Evolutionary conservation across 495 filamentous ascomycete species (phyloP).

Genomic region (Neohortaea acidophila): DNA sequence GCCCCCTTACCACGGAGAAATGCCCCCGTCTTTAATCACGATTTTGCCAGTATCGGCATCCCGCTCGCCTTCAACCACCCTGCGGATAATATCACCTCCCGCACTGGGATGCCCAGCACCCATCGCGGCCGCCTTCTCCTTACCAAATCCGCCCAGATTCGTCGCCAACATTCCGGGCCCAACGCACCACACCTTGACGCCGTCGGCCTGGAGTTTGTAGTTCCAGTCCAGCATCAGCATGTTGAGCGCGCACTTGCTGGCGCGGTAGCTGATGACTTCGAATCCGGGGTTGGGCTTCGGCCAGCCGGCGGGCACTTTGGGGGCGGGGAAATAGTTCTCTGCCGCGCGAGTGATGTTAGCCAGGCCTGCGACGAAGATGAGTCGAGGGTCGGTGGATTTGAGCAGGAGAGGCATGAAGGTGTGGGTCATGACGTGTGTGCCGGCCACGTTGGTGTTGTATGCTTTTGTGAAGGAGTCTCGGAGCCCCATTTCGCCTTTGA

Average conservation of each 20-base stretch:
- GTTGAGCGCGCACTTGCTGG: constrained; percentile 42
- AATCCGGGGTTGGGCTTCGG: constrained; percentile 23
- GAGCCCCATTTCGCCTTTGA: too few species aligned
- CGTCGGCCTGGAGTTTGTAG: constrained; percentile 36
- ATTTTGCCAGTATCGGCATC: too few species aligned
- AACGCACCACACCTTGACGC: constrained; percentile 42
- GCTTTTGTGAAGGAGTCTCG: too few species aligned
- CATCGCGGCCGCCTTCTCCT: constrained; percentile 21
- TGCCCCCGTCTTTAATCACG: too few species aligned
- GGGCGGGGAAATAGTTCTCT: constrained; percentile 1
- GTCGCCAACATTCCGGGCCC: constrained; percentile 42
- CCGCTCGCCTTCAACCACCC: too few species aligned
- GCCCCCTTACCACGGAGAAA: too few species aligned
- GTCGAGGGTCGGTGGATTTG: constrained; percentile 31
- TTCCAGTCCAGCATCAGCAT: constrained; percentile 49
- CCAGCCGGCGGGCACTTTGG: constrained; percentile 30
- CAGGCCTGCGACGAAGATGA: constrained; percentile 33
- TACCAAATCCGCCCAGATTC: constrained; percentile 26
- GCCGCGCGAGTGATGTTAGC: constrained; percentile 30
- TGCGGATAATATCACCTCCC: too few species aligned
- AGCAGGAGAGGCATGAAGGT: constrained; percentile 36
- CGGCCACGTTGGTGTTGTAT: too few species aligned
- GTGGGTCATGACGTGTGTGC: constrained; percentile 30
- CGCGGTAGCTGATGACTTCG: constrained; percentile 30
- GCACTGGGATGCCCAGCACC: too few species aligned